phyloP scores from a whole-genome alignment of 148 eudicot genomes.

The Cornus suecica region DNA sequence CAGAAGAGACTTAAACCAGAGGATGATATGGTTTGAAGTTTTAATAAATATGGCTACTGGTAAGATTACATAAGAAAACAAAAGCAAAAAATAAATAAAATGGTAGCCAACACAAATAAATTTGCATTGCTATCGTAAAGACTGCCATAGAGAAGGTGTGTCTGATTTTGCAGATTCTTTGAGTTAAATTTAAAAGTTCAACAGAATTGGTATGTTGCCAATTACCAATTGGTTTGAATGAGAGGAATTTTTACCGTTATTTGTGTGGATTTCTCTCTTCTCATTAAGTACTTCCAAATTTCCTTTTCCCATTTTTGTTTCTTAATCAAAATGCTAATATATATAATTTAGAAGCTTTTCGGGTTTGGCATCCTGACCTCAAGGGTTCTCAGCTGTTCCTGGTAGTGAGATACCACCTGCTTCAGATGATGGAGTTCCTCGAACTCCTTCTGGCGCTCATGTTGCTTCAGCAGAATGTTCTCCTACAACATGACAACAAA shows the following conservation, averaged over 20 bases:
- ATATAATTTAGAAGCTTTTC: background rate
- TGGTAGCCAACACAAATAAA: too few species aligned
- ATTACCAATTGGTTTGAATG: too few species aligned
- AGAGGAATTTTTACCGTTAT: background rate
- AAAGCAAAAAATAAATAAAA: background rate
- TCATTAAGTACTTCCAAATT: background rate
- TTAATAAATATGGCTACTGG: background rate
- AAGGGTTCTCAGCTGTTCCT: constrained; percentile 74
- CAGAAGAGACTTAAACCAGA: background rate
- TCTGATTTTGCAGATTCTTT: background rate
- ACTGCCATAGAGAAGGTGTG: background rate
- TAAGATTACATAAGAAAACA: background rate
- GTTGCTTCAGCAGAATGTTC: constrained; percentile 57
- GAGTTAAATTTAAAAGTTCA: too few species aligned
- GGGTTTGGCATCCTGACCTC: constrained; percentile 45
- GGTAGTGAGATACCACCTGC: constrained; percentile 75
- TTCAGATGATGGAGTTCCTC: constrained; percentile 74
- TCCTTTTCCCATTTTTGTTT: background rate
- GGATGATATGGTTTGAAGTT: background rate
- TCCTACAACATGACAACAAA: constrained; percentile 39
- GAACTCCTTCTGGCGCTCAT: constrained; percentile 82
- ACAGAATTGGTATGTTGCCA: too few species aligned
- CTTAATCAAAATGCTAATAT: background rate
- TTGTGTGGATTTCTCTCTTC: background rate
- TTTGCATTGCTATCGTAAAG: background rate